Conservation (phyloP, 257 asterid species). For the Solanum medicagineum region DNA sequence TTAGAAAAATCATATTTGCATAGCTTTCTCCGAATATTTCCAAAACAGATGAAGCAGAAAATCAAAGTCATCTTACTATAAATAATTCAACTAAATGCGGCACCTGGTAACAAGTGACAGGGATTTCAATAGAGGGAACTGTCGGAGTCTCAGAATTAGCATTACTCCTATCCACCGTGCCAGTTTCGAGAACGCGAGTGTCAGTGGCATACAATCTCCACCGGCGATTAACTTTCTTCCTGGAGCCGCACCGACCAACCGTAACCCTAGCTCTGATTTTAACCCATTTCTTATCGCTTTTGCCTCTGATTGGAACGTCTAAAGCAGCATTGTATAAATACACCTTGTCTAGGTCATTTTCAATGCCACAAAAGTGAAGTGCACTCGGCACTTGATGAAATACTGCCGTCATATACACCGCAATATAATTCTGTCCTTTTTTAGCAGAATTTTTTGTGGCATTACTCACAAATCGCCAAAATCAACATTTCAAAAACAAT, state of each 20-base stretch:
- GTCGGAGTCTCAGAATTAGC: slow-evolving; percentile 3
- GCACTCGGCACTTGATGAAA: slow-evolving; percentile 3
- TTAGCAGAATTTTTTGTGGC: not conserved
- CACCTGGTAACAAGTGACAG: slow-evolving; percentile 93
- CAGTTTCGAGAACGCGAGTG: slow-evolving; percentile 4
- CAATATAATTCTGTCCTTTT: not conserved
- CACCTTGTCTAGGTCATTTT: not conserved
- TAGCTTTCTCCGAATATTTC: not conserved
- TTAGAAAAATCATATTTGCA: not conserved
- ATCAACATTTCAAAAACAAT: not conserved
- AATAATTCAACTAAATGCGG: not conserved
- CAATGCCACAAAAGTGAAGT: not conserved
- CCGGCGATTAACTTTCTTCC: not conserved
- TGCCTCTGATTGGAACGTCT: not conserved
- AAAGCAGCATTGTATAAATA: not conserved
- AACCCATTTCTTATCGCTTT: not conserved
- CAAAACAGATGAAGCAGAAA: not conserved
- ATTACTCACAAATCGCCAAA: not conserved
- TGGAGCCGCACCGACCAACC: not conserved
- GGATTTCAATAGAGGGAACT: slow-evolving; percentile 48
- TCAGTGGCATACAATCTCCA: slow-evolving; percentile 17
- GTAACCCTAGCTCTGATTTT: slow-evolving; percentile 11
- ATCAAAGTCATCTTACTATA: not conserved
- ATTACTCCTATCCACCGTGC: not conserved
- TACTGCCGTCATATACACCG: slow-evolving; percentile 9